phyloP scores from a whole-genome alignment of 305 asterid species.

The Solanum hybrid region DNA sequence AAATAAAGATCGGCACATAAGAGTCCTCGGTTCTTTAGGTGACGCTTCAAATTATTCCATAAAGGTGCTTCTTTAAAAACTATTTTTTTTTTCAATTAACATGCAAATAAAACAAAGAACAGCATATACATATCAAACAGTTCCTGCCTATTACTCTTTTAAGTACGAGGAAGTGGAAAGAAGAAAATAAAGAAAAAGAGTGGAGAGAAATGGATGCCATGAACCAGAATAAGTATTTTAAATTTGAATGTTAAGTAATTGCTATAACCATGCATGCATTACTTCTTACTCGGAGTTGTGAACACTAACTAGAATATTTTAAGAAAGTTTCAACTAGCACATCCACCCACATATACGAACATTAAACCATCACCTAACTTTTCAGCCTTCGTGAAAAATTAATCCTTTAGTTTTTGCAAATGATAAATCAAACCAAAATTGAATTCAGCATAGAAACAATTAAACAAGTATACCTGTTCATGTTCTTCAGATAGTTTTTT shows the following conservation, averaged over 20 bases:
- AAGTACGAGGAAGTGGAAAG: background rate
- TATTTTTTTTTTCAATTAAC: background rate
- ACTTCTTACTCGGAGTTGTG: background rate
- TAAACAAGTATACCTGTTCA: conserved; percentile 22
- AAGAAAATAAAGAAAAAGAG: background rate
- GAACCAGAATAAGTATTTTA: background rate
- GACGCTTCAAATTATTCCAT: background rate
- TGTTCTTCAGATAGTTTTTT: conserved; percentile 25
- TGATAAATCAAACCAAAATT: background rate
- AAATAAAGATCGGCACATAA: background rate
- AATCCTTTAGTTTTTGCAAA: background rate
- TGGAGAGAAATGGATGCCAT: background rate
- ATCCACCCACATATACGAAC: background rate
- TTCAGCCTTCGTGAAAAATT: background rate
- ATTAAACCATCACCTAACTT: background rate
- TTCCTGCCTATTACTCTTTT: background rate
- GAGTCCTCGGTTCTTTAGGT: background rate
- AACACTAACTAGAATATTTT: background rate
- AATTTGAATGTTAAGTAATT: background rate
- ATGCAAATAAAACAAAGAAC: background rate
- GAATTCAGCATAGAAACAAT: background rate
- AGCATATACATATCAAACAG: background rate
- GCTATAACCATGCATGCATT: background rate
- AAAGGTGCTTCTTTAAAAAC: background rate
- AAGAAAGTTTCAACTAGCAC: background rate